Evolutionary conservation across 2,329 filamentous ascomycete species (phyloP).

Genomic region (Nemania bipapillata): DNA sequence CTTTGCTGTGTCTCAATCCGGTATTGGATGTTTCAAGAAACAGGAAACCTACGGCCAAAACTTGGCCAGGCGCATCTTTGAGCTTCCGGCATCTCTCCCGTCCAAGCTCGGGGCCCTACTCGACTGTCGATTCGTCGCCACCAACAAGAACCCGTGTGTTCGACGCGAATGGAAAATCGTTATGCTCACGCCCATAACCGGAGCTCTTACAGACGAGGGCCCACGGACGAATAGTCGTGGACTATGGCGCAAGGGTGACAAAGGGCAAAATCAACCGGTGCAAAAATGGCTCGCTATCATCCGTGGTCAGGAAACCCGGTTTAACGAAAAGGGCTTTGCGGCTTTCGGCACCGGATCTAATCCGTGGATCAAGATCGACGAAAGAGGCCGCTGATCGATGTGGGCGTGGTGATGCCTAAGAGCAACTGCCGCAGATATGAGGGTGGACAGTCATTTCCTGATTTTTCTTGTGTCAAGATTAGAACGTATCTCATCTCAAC

Average conservation of each 20-base stretch:
- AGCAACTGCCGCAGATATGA: no score
- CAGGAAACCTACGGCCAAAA: slow-evolving; percentile 31
- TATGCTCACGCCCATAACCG: slow-evolving; percentile 22
- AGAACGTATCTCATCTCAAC: neutral
- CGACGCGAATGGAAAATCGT: slow-evolving; percentile 42
- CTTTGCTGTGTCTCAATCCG: slow-evolving; percentile 2
- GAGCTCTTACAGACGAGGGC: slow-evolving; percentile 28
- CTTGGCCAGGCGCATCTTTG: slow-evolving; percentile 32
- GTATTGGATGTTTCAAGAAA: neutral
- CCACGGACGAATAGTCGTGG: neutral
- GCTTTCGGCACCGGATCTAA: slow-evolving; percentile 35
- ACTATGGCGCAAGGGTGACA: neutral
- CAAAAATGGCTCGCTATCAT: slow-evolving; percentile 41
- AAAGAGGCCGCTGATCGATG: neutral
- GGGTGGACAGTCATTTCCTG: no score
- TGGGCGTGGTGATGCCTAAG: neutral
- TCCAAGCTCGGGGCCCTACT: slow-evolving; percentile 38
- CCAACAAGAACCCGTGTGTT: slow-evolving; percentile 36
- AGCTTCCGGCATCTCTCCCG: slow-evolving; percentile 35
- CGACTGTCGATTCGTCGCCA: slow-evolving; percentile 39
- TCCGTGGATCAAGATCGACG: slow-evolving; percentile 37
- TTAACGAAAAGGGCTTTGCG: slow-evolving; percentile 34
- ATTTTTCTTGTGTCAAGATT: neutral
- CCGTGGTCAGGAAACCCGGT: slow-evolving; percentile 34
- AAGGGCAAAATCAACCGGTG: slow-evolving; percentile 20